Conservation (phyloP, 768 basidiomycete species). For the Auricularia sp. region DNA sequence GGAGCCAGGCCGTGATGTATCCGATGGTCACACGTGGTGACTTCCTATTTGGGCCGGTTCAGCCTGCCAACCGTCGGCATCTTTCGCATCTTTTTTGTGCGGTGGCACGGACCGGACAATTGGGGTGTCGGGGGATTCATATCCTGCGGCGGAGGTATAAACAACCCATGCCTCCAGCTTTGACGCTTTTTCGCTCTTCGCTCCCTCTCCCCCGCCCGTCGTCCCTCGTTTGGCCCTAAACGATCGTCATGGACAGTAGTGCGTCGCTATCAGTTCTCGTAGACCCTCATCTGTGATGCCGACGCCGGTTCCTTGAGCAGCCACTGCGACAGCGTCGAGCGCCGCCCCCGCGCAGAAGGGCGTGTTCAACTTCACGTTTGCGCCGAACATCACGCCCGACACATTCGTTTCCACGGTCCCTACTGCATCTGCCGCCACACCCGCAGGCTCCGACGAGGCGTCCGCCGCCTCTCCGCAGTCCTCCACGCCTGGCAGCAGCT, state of each 20-base stretch:
- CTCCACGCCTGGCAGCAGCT: constrained; percentile 6
- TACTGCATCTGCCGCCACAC: neutral
- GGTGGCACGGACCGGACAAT: neutral
- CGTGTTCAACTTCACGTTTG: constrained; percentile 40
- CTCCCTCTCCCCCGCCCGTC: neutral
- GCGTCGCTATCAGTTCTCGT: neutral
- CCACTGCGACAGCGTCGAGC: neutral
- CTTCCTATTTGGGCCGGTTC: too few species aligned
- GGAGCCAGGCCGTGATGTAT: too few species aligned
- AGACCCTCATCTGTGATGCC: neutral
- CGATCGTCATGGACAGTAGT: neutral
- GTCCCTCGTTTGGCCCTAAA: neutral
- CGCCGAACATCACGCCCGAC: constrained; percentile 49
- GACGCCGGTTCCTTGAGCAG: neutral
- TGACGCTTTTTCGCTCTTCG: neutral
- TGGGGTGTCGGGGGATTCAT: neutral
- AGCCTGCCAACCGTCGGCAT: too few species aligned
- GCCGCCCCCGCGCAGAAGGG: neutral
- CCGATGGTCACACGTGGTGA: too few species aligned
- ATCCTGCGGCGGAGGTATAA: neutral
- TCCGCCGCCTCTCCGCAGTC: constrained; percentile 19
- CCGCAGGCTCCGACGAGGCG: constrained; percentile 23
- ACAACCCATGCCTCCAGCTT: neutral
- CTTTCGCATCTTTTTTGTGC: too few species aligned
- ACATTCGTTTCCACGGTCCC: constrained; percentile 30